Evolutionary conservation across 495 filamentous ascomycete species (phyloP).

Genomic region (Aspergillus haitiensis): DNA sequence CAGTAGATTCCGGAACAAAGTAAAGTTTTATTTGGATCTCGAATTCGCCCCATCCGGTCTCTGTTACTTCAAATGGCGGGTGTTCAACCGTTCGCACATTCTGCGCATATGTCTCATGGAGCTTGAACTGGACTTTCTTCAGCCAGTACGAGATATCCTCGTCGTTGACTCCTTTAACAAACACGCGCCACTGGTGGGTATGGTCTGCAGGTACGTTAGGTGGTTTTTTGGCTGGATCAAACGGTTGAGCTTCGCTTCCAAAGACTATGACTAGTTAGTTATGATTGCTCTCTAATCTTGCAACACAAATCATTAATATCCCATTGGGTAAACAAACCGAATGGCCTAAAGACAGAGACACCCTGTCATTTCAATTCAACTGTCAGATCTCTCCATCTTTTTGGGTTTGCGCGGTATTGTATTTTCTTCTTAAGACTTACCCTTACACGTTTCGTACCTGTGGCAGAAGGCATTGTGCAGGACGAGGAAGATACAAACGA

Average conservation of each 20-base stretch:
- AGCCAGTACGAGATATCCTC: conserved; percentile 93
- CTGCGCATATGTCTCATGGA: conserved; percentile 93
- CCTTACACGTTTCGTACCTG: conserved; percentile 58
- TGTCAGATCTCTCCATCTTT: conserved; percentile 21
- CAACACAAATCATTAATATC: background rate
- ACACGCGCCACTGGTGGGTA: conserved; percentile 94
- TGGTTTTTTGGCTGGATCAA: conserved; percentile 69
- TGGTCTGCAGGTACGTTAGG: conserved; percentile 66
- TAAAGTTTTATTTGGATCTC: conserved; percentile 90
- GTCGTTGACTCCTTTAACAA: conserved; percentile 80
- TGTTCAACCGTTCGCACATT: conserved; percentile 74
- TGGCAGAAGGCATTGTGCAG: conserved; percentile 53
- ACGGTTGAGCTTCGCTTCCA: conserved; percentile 74
- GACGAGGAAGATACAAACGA: background rate
- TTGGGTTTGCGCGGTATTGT: no score
- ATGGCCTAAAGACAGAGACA: conserved; percentile 72
- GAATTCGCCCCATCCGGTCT: conserved; percentile 98
- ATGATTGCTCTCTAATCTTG: background rate
- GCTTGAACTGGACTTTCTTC: conserved; percentile 94
- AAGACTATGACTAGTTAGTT: conserved; percentile 52
- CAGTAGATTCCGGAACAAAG: conserved; percentile 78
- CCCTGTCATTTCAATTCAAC: conserved; percentile 45
- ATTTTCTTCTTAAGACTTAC: conserved; percentile 33
- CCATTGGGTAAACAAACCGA: conserved; percentile 45
- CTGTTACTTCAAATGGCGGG: conserved; percentile 79